Percentiles rank a stretch among this genome's conserved stretches.
phyloP scores from a whole-genome alignment of 78 protist genomes.

The Fonticula alba region DNA sequence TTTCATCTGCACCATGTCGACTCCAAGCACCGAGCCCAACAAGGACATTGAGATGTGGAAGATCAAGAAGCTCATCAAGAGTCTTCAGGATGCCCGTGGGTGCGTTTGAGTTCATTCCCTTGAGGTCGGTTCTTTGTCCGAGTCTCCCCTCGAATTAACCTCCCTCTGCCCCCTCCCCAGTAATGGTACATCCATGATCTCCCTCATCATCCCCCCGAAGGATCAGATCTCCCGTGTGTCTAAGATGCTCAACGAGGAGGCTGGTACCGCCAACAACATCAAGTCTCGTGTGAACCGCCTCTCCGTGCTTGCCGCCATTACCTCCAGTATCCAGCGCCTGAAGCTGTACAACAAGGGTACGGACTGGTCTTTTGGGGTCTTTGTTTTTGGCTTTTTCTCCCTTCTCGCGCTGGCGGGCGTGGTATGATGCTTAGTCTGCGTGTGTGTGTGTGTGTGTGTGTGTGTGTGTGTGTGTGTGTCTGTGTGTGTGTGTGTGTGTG shows the following conservation, averaged over 20 bases:
- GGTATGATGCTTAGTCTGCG: too few species aligned
- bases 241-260: constrained; percentile 94
- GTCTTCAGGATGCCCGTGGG: constrained; percentile 62
- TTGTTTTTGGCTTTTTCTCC: too few species aligned
- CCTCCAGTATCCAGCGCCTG: constrained; percentile 74
- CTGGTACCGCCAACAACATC: constrained; percentile 97
- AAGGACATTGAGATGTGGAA: constrained; percentile 55
- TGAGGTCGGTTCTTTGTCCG: neutral
- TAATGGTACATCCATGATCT: constrained; percentile 94
- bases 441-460: too few species aligned
- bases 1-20: too few species aligned
- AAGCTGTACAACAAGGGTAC: constrained; percentile 51
- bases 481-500: too few species aligned
- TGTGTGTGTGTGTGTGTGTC: too few species aligned
- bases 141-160: neutral
- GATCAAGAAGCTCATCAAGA: constrained; percentile 65
- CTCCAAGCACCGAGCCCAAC: constrained; percentile 25
- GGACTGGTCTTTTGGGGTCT: too few species aligned
- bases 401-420: too few species aligned
- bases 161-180: constrained; percentile 14
- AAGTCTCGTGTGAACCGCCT: constrained; percentile 78
- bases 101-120: neutral
- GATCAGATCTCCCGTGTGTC: constrained; percentile 71
- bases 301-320: constrained; percentile 25
- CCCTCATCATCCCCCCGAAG: constrained; percentile 90